Conservation (phyloP, 2,329 filamentous ascomycete genomes). For the Ploettnerulaceae sp. region DNA sequence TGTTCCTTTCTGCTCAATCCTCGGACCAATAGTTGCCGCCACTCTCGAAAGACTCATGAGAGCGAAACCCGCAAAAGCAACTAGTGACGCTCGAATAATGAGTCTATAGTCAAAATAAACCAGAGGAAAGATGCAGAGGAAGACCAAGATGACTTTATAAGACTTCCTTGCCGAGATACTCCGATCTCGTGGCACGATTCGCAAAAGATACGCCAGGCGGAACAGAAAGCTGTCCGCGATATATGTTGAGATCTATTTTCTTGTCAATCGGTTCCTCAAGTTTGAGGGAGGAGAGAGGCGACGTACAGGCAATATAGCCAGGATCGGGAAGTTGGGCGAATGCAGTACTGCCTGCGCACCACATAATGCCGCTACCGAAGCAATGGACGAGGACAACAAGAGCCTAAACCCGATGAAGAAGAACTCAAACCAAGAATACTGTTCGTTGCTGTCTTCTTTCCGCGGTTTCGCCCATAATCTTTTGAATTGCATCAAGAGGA, state of each 20-base stretch:
- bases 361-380: slow-evolving; percentile 22
- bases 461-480: slow-evolving; percentile 13
- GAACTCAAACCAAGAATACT: slow-evolving; percentile 13
- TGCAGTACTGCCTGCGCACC: slow-evolving; percentile 22
- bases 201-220: slow-evolving; percentile 16
- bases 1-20: slow-evolving; percentile 13
- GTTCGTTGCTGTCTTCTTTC: slow-evolving; percentile 8
- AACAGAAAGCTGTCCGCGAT: slow-evolving; percentile 28
- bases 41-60: slow-evolving; percentile 26
- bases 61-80: slow-evolving; percentile 19
- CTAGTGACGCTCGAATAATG: slow-evolving; percentile 15
- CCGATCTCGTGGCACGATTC: slow-evolving; percentile 17
- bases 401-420: slow-evolving; percentile 19
- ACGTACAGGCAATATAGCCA: slow-evolving; percentile 29
- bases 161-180: slow-evolving; percentile 12
- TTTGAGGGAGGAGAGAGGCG: not conserved
- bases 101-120: slow-evolving; percentile 28
- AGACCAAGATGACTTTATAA: slow-evolving; percentile 20
- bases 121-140: slow-evolving; percentile 6
- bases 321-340: slow-evolving; percentile 25
- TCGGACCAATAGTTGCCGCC: slow-evolving; percentile 22
- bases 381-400: slow-evolving; percentile 15
- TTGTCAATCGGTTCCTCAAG: slow-evolving; percentile 10
- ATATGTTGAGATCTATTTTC: slow-evolving; percentile 27
- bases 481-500: slow-evolving; percentile 15